Conservation (phyloP, 805 yeast species). For the Yarrowia deformans region DNA sequence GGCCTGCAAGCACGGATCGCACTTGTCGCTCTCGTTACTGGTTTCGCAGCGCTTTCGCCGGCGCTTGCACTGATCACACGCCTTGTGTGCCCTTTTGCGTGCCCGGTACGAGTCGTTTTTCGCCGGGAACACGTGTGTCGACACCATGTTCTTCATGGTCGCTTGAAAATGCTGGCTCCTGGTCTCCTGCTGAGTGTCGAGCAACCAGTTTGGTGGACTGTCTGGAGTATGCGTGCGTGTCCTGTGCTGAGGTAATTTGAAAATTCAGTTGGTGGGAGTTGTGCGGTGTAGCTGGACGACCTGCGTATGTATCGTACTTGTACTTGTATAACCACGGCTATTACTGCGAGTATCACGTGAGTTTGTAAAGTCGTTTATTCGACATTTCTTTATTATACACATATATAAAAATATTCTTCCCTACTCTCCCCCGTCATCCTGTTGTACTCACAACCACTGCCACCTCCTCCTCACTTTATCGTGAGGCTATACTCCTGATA, state of each 20-base stretch:
- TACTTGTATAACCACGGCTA: not conserved
- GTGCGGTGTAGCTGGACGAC: no score
- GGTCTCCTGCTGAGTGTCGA: no score
- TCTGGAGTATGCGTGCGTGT: not conserved
- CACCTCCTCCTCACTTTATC: not conserved
- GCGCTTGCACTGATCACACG: conserved; percentile 54
- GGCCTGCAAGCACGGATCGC: conserved; percentile 50
- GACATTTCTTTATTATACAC: no score
- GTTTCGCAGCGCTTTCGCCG: conserved; percentile 51
- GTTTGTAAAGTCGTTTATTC: not conserved
- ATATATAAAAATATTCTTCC: no score
- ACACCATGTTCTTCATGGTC: conserved; percentile 27
- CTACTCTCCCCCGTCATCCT: not conserved
- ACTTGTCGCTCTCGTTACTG: conserved; percentile 46
- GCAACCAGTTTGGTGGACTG: no score
- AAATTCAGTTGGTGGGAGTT: conserved; percentile 12
- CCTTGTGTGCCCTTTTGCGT: conserved; percentile 55
- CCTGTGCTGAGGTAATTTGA: conserved; percentile 25
- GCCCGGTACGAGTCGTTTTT: conserved; percentile 53
- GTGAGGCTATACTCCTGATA: conserved; percentile 18
- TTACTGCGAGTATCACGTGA: no score
- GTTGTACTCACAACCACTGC: not conserved
- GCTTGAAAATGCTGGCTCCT: not conserved
- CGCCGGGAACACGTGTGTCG: conserved; percentile 56
- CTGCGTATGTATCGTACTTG: no score